A percentile compares a stretch with the other conserved stretches of the same genome.
Evolutionary conservation across 2,329 filamentous ascomycete species (phyloP).

Genomic region (Chaetomium globosum): DNA sequence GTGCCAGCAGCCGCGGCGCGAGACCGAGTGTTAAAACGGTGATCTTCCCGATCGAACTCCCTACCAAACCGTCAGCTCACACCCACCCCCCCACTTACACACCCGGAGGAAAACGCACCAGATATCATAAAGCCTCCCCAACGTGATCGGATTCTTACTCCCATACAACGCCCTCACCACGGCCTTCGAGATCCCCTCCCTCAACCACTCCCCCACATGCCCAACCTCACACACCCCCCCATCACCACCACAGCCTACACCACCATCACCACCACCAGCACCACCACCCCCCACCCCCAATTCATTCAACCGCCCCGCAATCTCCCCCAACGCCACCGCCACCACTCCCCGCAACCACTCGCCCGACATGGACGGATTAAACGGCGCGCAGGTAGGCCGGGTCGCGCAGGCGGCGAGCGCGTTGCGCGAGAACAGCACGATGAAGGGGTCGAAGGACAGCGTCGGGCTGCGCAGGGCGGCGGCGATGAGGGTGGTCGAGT

Average conservation of each 20-base stretch:
- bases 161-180: conserved; percentile 22
- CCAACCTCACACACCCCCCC: background rate
- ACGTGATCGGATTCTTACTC: background rate
- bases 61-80: background rate
- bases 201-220: conserved; percentile 19
- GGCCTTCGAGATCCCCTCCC: conserved; percentile 9
- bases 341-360: conserved; percentile 9
- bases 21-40: background rate
- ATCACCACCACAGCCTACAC: background rate
- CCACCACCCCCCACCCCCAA: background rate
- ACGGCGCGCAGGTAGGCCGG: conserved; percentile 12
- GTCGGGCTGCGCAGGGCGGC: conserved; percentile 16
- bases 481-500: conserved; percentile 16
- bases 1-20: background rate
- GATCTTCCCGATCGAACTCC: background rate
- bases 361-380: conserved; percentile 15
- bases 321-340: background rate
- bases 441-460: conserved; percentile 20
- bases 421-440: conserved; percentile 12
- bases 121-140: background rate
- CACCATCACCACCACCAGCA: background rate
- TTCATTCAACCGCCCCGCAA: conserved; percentile 2
- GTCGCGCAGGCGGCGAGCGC: conserved; percentile 8
- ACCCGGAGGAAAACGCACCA: background rate
- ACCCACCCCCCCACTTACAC: background rate